phyloP scores from a whole-genome alignment of 495 filamentous ascomycete species.

The Xylaria longipes region DNA sequence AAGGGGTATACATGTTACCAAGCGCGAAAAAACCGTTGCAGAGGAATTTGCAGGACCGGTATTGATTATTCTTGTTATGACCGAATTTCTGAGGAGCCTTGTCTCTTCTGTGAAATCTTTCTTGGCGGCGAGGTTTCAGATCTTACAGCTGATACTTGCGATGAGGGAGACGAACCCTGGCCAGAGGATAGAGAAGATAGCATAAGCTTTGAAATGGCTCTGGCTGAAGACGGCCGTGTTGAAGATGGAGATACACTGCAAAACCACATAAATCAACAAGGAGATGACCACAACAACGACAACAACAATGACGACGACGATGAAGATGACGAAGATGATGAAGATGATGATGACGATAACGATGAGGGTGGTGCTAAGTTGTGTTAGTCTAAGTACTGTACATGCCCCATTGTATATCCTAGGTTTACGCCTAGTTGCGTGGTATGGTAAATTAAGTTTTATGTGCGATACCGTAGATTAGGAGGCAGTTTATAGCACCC shows the following conservation, averaged over 20 bases:
- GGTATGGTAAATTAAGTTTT: background rate
- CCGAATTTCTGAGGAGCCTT: slow-evolving; percentile 23
- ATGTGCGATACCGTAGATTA: background rate
- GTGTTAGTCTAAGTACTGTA: background rate
- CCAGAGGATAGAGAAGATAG: background rate
- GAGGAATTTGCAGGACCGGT: slow-evolving; percentile 33
- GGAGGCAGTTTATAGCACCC: background rate
- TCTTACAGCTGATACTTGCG: slow-evolving; percentile 9
- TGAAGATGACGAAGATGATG: slow-evolving; percentile 1
- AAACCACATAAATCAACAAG: background rate
- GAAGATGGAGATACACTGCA: background rate
- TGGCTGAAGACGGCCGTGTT: background rate
- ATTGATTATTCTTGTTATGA: slow-evolving; percentile 28
- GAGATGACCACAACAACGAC: background rate
- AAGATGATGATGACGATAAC: slow-evolving; percentile 5
- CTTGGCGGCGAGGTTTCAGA: slow-evolving; percentile 9
- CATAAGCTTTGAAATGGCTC: background rate
- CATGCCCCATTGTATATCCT: background rate
- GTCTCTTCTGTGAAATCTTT: slow-evolving; percentile 32
- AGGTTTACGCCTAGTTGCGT: background rate
- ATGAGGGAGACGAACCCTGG: background rate
- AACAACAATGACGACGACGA: background rate
- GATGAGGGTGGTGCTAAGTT: slow-evolving; percentile 19
- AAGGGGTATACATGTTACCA: slow-evolving; percentile 31
- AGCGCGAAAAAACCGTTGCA: slow-evolving; percentile 14